phyloP scores from a whole-genome alignment of 73 alveolate species.

The Paramecium biaurelia region DNA sequence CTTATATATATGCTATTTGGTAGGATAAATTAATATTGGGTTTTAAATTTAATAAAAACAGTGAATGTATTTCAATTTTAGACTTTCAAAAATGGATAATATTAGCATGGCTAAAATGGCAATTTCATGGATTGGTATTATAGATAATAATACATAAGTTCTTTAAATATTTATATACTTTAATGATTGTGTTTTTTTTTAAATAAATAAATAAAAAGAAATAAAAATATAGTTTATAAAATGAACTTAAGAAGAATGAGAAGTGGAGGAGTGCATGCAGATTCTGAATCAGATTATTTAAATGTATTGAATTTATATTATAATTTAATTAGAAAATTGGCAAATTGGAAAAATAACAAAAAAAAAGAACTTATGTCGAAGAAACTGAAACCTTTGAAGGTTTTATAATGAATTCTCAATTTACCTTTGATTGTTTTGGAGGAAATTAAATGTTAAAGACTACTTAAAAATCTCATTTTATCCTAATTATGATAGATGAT shows the following conservation, averaged over 20 bases:
- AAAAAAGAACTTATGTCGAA: neutral
- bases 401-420: neutral
- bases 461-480: neutral
- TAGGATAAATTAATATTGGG: neutral
- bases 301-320: neutral
- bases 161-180: neutral
- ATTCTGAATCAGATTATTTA: neutral
- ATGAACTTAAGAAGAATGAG: constrained; percentile 24
- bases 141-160: neutral
- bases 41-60: neutral
- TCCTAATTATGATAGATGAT: neutral
- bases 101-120: neutral
- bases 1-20: neutral
- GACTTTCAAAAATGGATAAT: neutral
- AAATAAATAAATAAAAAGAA: neutral
- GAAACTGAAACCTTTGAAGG: neutral
- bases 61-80: neutral
- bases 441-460: neutral
- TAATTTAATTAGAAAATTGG: neutral
- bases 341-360: neutral
- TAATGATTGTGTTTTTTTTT: neutral
- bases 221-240: neutral
- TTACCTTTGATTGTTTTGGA: neutral
- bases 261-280: constrained; percentile 42
- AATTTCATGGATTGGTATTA: neutral